Percentiles rank a stretch among this genome's conserved stretches.
Conservation (phyloP, 495 filamentous ascomycete species). For the Neurospora sp. region DNA sequence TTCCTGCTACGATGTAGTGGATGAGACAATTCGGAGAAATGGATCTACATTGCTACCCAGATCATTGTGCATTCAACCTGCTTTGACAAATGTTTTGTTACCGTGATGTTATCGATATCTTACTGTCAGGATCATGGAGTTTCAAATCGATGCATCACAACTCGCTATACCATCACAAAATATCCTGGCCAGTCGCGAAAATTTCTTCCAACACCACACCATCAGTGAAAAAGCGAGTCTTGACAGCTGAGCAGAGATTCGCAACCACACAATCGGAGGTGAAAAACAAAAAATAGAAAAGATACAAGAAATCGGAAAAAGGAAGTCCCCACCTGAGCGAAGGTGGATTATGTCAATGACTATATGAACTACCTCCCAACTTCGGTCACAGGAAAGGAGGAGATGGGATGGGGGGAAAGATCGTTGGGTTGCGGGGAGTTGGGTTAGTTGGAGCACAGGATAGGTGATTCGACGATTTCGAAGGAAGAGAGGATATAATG, state of each 20-base stretch:
- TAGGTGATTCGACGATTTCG: not conserved
- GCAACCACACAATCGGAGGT: not conserved
- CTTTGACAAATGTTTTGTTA: no score
- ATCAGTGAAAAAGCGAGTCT: not conserved
- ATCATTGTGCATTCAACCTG: no score
- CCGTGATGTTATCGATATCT: no score
- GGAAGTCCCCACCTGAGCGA: not conserved
- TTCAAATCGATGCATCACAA: no score
- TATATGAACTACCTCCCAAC: not conserved
- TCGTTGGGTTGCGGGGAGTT: not conserved
- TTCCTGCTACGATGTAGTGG: not conserved
- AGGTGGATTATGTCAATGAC: not conserved
- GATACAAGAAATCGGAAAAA: not conserved
- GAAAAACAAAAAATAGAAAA: not conserved
- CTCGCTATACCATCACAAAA: no score
- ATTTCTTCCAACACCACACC: no score
- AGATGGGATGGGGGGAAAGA: not conserved
- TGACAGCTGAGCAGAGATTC: not conserved
- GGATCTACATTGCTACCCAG: not conserved
- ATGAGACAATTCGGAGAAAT: not conserved
- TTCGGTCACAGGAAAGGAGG: not conserved
- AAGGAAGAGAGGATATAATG: not conserved
- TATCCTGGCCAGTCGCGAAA: no score
- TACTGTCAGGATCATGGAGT: no score
- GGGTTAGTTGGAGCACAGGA: not conserved